Evolutionary conservation across 768 basidiomycete species (phyloP), one percentile per base, ranked within the genome.

Genomic region (Phylloporus sp.): DNA sequence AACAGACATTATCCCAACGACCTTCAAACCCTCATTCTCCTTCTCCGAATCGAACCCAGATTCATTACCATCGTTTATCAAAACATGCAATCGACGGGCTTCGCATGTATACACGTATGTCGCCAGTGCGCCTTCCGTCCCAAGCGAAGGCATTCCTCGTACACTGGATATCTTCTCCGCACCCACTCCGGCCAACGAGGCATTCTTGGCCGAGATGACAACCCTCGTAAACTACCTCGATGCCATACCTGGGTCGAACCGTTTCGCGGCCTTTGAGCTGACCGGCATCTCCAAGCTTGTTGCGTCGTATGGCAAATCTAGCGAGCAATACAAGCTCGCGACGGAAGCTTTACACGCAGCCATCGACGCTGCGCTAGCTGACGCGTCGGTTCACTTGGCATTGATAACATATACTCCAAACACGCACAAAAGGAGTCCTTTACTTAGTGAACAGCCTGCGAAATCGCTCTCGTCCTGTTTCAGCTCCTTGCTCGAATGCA

Each of bases 181-280:
- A 12, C 68, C 76, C 1, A 71, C 75, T n/a, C 59, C 72, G 4
- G 67, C 67, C 20, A 66, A 70, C 15, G 66, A 72, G 54, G 66
- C 59, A 0, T 78, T 79, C 49, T 45, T 77, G 32, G 62, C 70
- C 4, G 73, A 78, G 47, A 60, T 76, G 12, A 69, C 75, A 15
- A 73, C 82, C 8, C 64, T 78, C 11, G 67, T 76, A n/a, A 78
- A 81, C 59, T 80, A 85, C 59, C 64, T 82, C 27, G 73, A 80
- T 16, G 4, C 51, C 1, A 13, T 23, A 2, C 51, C 54, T 4
- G 2, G 39, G 8, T 70, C 76, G 28, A 76, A 78, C 45, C 64
- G 71, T 10, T 91, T 91, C 56, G 85, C 81, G 26, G 85, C 84
- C 7, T 68, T 88, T 44, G 79, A 85, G 53, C 61, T 91, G 36